phyloP scores from a whole-genome alignment of 306 rosid species.

The Aeschynomene evenia region DNA sequence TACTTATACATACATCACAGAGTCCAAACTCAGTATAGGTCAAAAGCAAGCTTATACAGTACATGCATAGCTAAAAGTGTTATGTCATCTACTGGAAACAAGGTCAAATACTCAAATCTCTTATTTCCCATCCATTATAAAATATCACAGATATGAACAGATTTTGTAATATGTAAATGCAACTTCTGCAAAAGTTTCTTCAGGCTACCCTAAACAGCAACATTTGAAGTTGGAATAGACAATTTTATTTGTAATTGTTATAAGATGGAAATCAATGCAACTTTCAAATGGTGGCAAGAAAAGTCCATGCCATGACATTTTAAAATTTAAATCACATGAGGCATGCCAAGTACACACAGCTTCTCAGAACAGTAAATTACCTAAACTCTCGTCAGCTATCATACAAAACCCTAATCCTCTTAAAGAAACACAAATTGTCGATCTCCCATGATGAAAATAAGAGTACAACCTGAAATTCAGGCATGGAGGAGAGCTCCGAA shows the following conservation, averaged over 20 bases:
- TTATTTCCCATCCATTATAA: background rate
- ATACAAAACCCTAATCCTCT: constrained; percentile 12
- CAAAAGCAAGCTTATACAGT: background rate
- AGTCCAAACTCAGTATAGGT: background rate
- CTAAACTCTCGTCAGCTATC: constrained; percentile 2
- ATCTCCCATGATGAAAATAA: background rate
- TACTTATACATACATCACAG: background rate
- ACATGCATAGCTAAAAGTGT: background rate
- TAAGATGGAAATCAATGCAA: background rate
- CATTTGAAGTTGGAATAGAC: constrained; percentile 10
- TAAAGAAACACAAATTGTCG: background rate
- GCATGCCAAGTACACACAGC: background rate
- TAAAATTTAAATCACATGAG: background rate
- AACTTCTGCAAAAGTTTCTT: background rate
- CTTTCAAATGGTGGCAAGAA: background rate
- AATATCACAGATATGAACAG: background rate
- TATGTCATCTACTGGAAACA: background rate
- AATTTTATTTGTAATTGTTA: background rate
- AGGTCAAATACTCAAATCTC: no score
- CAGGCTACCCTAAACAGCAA: background rate
- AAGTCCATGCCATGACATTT: background rate
- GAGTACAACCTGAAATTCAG: background rate
- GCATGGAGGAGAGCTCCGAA: background rate
- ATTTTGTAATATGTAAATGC: background rate
- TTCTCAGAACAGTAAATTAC: background rate